phyloP scores from a whole-genome alignment of 73 alveolate genomes.

The Breviolum minutum region DNA sequence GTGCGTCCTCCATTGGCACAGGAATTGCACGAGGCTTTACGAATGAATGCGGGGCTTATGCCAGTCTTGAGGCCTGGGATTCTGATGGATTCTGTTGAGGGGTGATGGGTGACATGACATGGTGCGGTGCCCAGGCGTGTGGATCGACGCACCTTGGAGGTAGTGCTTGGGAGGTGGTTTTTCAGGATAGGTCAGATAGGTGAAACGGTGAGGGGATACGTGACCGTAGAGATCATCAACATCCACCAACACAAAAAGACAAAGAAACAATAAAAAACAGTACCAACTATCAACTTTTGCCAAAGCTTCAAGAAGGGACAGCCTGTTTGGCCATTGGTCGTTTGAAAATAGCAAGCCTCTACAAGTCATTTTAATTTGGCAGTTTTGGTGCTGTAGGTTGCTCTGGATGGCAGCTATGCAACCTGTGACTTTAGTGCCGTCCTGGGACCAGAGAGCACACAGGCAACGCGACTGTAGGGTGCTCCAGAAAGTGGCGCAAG shows the following conservation, averaged over 20 bases:
- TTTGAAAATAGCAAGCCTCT: background rate
- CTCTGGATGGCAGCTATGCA: slow-evolving; percentile 73
- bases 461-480: slow-evolving; percentile 1
- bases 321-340: background rate
- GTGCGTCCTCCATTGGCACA: slow-evolving; percentile 91
- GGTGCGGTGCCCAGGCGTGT: slow-evolving; percentile 51
- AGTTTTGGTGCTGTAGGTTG: slow-evolving; percentile 7
- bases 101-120: background rate
- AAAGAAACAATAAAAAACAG: no score
- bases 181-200: background rate
- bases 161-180: background rate
- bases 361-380: background rate
- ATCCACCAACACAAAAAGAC: no score
- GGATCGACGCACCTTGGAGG: slow-evolving; percentile 88
- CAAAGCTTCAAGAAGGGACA: no score
- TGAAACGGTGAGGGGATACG: no score
- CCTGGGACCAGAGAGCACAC: slow-evolving; percentile 92
- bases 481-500: background rate
- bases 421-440: slow-evolving; percentile 91
- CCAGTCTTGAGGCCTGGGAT: slow-evolving; percentile 71
- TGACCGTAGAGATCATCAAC: no score
- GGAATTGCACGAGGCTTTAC: slow-evolving; percentile 59
- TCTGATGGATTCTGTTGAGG: background rate
- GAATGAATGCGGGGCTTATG: slow-evolving; percentile 17
- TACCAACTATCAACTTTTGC: no score